A percentile compares a stretch with the other conserved stretches of the same genome.
phyloP scores from a whole-genome alignment of 2,329 filamentous ascomycete species.

The Epichloe scottii region DNA sequence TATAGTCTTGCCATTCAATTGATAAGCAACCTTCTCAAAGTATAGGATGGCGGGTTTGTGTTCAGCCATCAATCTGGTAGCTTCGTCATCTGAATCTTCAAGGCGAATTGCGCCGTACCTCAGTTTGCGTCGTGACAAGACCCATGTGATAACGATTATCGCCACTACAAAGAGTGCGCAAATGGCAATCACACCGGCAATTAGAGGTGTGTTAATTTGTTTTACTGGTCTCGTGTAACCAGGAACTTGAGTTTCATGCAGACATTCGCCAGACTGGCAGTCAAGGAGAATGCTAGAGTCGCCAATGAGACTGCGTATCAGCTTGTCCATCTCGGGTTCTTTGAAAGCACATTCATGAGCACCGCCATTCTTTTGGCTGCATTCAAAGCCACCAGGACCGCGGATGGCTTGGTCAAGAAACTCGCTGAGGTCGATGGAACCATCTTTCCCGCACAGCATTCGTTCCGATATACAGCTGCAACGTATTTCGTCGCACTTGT shows the following conservation, averaged over 20 bases:
- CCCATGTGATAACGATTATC: constrained; percentile 75
- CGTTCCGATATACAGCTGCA: constrained; percentile 83
- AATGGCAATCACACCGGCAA: constrained; percentile 82
- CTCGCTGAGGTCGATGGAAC: constrained; percentile 83
- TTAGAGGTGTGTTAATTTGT: constrained; percentile 91
- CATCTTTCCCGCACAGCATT: constrained; percentile 86
- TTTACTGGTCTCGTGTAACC: constrained; percentile 83
- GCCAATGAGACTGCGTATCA: constrained; percentile 82
- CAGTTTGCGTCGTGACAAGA: constrained; percentile 63
- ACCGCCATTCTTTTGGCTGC: constrained; percentile 51
- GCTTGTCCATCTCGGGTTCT: constrained; percentile 82
- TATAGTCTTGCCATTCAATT: constrained; percentile 78
- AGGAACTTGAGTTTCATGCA: constrained; percentile 85
- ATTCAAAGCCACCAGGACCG: constrained; percentile 77
- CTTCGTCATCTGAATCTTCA: constrained; percentile 84
- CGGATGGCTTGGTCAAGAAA: constrained; percentile 74
- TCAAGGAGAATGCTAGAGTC: constrained; percentile 77
- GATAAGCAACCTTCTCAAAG: constrained; percentile 80
- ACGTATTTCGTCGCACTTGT: constrained; percentile 71
- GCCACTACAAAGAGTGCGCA: constrained; percentile 81
- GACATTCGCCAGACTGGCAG: constrained; percentile 80
- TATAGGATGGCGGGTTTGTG: constrained; percentile 83
- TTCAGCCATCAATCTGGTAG: constrained; percentile 73
- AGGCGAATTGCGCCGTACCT: constrained; percentile 64
- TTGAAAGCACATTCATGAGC: constrained; percentile 65